phyloP scores from a whole-genome alignment of 495 filamentous ascomycete genomes.

The Cercophora sp. region DNA sequence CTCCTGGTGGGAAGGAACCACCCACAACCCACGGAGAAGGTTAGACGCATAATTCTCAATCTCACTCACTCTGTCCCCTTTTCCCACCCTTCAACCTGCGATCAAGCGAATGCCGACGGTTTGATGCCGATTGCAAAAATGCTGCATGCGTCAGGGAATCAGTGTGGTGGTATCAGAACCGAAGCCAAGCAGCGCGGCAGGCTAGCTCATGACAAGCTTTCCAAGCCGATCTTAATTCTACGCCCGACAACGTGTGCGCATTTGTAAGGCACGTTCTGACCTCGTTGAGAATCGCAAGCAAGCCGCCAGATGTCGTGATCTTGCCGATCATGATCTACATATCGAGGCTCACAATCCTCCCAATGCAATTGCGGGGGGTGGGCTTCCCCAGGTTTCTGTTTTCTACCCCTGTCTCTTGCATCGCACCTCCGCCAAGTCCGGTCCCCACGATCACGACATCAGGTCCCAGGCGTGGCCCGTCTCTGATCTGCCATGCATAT shows the following conservation, averaged over 20 bases:
- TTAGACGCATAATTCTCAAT: too few species aligned
- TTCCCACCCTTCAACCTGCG: too few species aligned
- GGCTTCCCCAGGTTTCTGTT: too few species aligned
- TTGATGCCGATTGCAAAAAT: too few species aligned
- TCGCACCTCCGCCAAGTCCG: neutral
- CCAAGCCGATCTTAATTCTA: conserved; percentile 5
- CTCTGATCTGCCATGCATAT: neutral
- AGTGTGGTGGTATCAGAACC: too few species aligned
- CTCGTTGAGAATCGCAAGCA: neutral
- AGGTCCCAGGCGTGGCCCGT: neutral
- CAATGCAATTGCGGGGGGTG: neutral
- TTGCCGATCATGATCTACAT: neutral
- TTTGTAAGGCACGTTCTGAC: neutral
- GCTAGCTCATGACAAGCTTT: conserved; percentile 8
- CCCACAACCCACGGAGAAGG: too few species aligned
- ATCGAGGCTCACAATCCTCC: neutral
- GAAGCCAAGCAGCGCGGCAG: neutral
- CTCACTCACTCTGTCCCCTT: too few species aligned
- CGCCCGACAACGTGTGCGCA: neutral
- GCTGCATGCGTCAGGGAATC: too few species aligned
- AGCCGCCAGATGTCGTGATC: conserved; percentile 5
- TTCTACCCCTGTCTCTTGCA: neutral
- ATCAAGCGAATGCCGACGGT: too few species aligned
- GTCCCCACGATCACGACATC: conserved; percentile 11
- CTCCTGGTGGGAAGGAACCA: too few species aligned